Conservation (phyloP, 139 green algal genomes). For the Marvania coccoides region DNA sequence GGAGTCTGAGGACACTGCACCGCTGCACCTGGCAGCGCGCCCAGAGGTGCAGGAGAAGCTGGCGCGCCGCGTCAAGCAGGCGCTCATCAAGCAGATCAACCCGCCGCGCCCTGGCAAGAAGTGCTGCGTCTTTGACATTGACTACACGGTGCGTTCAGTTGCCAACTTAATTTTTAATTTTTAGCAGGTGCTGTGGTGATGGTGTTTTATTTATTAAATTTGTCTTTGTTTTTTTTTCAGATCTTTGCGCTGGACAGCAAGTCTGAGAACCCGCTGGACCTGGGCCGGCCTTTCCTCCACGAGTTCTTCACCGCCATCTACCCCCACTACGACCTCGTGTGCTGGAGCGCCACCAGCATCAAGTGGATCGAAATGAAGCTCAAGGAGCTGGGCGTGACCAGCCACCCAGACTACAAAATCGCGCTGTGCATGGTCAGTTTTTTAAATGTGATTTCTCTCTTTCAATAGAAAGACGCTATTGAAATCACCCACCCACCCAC, state of each 20-base stretch:
- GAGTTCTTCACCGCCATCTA: slow-evolving; percentile 80
- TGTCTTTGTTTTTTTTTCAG: no score
- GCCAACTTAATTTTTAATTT: no score
- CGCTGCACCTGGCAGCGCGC: slow-evolving; percentile 12
- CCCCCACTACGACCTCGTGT: slow-evolving; percentile 79
- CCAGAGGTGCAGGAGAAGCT: slow-evolving; percentile 66
- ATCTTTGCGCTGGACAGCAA: slow-evolving; percentile 86
- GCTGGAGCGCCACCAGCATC: slow-evolving; percentile 84
- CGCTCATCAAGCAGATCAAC: slow-evolving; percentile 40
- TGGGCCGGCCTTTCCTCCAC: slow-evolving; percentile 78
- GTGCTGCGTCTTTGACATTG: slow-evolving; percentile 90
- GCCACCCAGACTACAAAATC: slow-evolving; percentile 72
- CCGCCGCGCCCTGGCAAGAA: slow-evolving; percentile 79
- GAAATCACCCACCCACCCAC: neutral
- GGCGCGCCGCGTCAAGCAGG: slow-evolving; percentile 4
- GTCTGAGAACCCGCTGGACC: slow-evolving; percentile 78
- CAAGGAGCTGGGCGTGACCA: slow-evolving; percentile 80
- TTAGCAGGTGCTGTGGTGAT: no score
- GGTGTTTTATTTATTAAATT: no score
- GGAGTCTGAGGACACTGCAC: slow-evolving; percentile 27
- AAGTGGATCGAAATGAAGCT: slow-evolving; percentile 80
- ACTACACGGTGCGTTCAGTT: no score
- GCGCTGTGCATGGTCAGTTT: slow-evolving; percentile 26
- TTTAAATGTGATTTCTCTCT: neutral
- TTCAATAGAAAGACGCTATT: no score